Base-by-base conservation (phyloP, 805 yeast species). In the Ogataea zsoltii region DNA sequence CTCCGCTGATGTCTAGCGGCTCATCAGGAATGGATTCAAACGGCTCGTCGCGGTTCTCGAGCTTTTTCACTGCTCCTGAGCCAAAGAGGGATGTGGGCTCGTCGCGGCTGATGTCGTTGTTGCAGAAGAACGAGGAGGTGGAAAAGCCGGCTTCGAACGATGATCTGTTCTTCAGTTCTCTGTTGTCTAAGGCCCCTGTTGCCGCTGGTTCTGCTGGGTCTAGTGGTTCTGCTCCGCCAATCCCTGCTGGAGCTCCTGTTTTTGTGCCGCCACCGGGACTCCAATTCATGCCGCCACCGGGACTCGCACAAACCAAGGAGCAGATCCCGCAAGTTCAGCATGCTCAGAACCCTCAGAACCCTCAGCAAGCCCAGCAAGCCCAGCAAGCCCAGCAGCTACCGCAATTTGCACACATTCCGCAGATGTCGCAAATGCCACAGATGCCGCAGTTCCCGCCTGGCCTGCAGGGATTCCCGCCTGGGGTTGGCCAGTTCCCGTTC, bases 81-180 rank as follows among this genome's bases (percentile, higher is more conserved):
- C 58, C 61, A 7, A 68, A 68, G 23, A 72, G 69, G 48, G 74
- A 70, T 21, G n/a, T 16, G 7, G 38, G 65, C 16, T 46, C 54
- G 12, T 47, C 54, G 67, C 74, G 57, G 68, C 69, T 54, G 66
- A 75, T 14, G 69, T 68, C 57, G 68, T 66, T 50, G 41, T 41
- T 44, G 15, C 40, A 44, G 25, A 31, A 34, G 16, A 29, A 29
- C 41, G 33, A 29, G 17, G 34, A 38, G 34, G 29, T 29, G 18
- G 23, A 28, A 41, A 16, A 15, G 29, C 21, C 16, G 30, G 21
- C 48, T 3, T 42, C 44, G 12, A 32, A 46, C 15, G 60, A 62
- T 51, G 79, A 75, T 47, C 58, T 70, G 13, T 77, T 77, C 49
- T 74, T 77, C 54, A 67, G 72, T 63, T 70, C 80, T 4, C 60